Evolutionary conservation across 176 grass and related monocot genomes (phyloP), one percentile per base, ranked within the genome.

Genomic region (Ensete glaucum): DNA sequence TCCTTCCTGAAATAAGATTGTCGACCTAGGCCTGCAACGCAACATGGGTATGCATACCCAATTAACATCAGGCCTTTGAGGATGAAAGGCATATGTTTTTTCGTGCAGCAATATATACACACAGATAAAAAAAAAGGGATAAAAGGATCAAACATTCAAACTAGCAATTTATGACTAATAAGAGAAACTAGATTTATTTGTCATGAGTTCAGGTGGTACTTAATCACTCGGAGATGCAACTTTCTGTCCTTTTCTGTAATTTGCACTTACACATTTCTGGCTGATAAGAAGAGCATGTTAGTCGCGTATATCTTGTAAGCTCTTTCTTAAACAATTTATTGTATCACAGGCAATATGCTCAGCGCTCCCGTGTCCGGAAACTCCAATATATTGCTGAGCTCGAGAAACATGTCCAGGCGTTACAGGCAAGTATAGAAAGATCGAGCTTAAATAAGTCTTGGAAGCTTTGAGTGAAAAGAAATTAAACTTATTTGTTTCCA

Each of bases 371-470:
- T 24, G 73, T 75, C 10, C 73, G 73, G 16, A 75, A 75, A 59
- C 73, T 75, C 54, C 73, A 75, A 15, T 75, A 75, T 25, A 75
- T 75, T 75, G 73, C 73, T 60, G 73, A 75, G 16, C 73, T 75
- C 11, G 73, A 75, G 55, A 75, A 20, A n/a, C 53, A 75, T 49
- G 73, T 75, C 22, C 73, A 70, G 17, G 48, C 34, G 9, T 82
- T 98, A 52, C 94, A 98, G 82, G 94, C 86, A 68, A 85, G 76
- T 57, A 13, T 43, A 6, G 26, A 3, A 22, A 29, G 11, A 2
- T 67, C 15, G 25, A 15, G 64, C 11, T 6, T 34, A 50, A 14
- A 2, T 9, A 70, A 20, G 2, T 70, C 9, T 50, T 49, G n/a
- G 9, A 23, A 34, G 24, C 12, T 16, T 59, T 80, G 50, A 43